These are phyloP conservation scores for Ceratonia siliqua DNA, from an alignment of 306 rosid genomes.

Conservation along the genomic window DNA sequence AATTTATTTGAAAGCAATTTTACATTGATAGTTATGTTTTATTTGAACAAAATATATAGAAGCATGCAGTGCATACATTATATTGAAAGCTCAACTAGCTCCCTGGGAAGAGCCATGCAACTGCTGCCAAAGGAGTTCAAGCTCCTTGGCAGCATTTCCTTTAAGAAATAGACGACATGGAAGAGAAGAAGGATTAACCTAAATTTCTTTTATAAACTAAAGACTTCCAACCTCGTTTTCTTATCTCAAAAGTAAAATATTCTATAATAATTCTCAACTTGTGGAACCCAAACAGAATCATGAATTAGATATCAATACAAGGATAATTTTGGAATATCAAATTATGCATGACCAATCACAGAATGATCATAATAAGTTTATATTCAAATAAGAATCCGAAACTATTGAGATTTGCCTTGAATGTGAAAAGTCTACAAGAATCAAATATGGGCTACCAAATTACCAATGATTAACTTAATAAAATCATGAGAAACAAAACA, in stretches of 20 bases:
- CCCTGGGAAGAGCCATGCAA: not conserved
- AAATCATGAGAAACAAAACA: slow-evolving; percentile 20
- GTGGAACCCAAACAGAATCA: not conserved
- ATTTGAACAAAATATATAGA: not conserved
- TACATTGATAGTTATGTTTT: not conserved
- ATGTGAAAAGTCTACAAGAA: not conserved
- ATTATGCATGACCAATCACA: not conserved
- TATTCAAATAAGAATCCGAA: not conserved
- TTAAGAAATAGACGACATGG: not conserved
- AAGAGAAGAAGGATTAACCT: not conserved
- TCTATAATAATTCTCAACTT: not conserved
- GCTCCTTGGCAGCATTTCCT: not conserved
- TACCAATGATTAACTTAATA: not conserved
- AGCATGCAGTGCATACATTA: not conserved
- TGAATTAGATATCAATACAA: not conserved
- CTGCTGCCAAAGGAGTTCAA: not conserved
- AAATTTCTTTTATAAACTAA: not conserved
- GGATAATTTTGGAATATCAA: not conserved
- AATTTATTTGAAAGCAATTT: not conserved
- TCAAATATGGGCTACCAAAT: not conserved
- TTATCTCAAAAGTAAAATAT: not conserved
- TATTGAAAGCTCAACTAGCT: not conserved
- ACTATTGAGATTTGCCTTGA: not conserved
- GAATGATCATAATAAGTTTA: not conserved
- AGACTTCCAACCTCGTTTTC: not conserved